Conservation (phyloP, 148 eudicot genomes). For the Nepenthes mirabilis region DNA sequence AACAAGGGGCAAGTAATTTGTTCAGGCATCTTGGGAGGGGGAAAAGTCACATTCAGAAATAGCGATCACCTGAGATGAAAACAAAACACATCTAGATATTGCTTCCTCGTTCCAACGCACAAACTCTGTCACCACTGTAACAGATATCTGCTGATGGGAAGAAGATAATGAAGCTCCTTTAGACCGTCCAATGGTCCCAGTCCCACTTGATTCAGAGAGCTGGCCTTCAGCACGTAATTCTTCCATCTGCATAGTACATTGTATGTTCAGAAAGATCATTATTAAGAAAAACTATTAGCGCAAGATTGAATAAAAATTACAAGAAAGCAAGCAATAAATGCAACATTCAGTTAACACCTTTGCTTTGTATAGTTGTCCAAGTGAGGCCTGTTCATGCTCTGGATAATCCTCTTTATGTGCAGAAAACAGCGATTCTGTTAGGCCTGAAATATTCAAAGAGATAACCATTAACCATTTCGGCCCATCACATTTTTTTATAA, state of each 20-base stretch:
- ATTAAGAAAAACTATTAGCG: neutral
- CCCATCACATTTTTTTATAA: neutral
- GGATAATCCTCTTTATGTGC: slow-evolving; percentile 91
- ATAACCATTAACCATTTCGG: slow-evolving; percentile 3
- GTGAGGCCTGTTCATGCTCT: slow-evolving; percentile 90
- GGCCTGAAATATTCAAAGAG: slow-evolving; percentile 36
- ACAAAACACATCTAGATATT: slow-evolving; percentile 74
- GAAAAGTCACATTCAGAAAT: neutral
- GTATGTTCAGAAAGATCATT: slow-evolving; percentile 4
- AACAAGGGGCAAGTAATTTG: neutral
- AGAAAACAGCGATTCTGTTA: slow-evolving; percentile 85
- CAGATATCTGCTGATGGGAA: slow-evolving; percentile 83
- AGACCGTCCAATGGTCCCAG: slow-evolving; percentile 87
- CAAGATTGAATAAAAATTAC: neutral
- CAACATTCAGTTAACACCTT: slow-evolving; percentile 37
- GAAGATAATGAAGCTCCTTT: slow-evolving; percentile 78
- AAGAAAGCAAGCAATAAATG: slow-evolving; percentile 2
- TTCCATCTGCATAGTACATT: slow-evolving; percentile 48
- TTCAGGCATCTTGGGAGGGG: neutral
- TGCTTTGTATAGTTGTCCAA: slow-evolving; percentile 71
- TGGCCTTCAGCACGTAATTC: slow-evolving; percentile 84
- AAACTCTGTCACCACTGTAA: slow-evolving; percentile 95
- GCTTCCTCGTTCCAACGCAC: slow-evolving; percentile 99
- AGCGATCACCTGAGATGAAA: slow-evolving; percentile 62
- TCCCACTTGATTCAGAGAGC: slow-evolving; percentile 42